A percentile compares a stretch with the other conserved stretches of the same genome.
phyloP scores from a whole-genome alignment of 2,329 filamentous ascomycete species.

The Cytospora leucostoma region DNA sequence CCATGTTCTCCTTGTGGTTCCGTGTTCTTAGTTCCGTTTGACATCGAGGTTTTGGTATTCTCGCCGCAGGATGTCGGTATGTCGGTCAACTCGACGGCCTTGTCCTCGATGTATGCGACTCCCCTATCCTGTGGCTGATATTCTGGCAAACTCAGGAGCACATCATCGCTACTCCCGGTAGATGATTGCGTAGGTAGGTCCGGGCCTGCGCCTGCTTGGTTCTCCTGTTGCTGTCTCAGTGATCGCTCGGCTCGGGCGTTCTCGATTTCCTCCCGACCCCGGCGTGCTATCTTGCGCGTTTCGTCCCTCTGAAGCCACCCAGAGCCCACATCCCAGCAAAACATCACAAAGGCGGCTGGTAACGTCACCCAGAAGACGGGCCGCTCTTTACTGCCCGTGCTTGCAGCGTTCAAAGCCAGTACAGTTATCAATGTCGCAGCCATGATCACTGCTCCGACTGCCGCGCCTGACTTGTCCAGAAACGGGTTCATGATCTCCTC shows the following conservation, averaged over 20 bases:
- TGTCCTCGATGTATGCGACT: conserved; percentile 30
- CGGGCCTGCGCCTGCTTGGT: conserved; percentile 8
- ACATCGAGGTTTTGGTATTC: background rate
- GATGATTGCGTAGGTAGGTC: background rate
- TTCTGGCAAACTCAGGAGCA: background rate
- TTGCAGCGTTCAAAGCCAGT: conserved; percentile 65
- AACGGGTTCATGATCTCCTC: conserved; percentile 78
- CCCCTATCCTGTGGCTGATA: conserved; percentile 4
- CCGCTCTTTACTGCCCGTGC: conserved; percentile 48
- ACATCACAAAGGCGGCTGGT: conserved; percentile 68
- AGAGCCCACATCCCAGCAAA: conserved; percentile 65
- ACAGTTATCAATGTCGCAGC: conserved; percentile 65
- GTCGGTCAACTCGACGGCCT: conserved; percentile 4
- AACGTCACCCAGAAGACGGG: conserved; percentile 70
- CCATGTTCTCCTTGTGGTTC: background rate
- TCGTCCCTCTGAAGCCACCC: conserved; percentile 66
- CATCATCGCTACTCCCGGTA: background rate
- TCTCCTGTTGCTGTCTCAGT: conserved; percentile 38
- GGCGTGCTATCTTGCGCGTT: conserved; percentile 62
- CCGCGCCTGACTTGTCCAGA: conserved; percentile 65
- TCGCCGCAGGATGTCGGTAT: background rate
- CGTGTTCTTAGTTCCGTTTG: no score
- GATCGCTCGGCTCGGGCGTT: conserved; percentile 43
- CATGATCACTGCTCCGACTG: conserved; percentile 67
- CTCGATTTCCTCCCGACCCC: conserved; percentile 54